Base-by-base conservation (phyloP, 305 asterid species). In the Fraxinus greggii region DNA sequence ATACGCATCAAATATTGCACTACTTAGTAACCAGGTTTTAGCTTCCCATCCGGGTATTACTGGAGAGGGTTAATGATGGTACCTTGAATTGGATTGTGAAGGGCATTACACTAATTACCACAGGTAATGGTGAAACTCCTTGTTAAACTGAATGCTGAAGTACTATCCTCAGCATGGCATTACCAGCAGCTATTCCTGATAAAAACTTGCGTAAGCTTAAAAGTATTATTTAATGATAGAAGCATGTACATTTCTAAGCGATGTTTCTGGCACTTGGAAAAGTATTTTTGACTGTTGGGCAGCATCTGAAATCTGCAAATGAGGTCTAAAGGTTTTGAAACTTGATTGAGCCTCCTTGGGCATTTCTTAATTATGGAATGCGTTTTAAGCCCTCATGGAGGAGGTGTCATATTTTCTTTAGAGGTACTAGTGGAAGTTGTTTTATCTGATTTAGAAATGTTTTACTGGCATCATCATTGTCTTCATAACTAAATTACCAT, bases 1-100 rank as follows among this genome's bases (percentile, higher is more conserved):
- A 3, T 28, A 29, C 17, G 38, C 75, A 28, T 33, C 32, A 15
- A 23, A 10, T 76, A 48, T 76, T 82, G 45, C 76, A 26, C 0
- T 35, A 73, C 76, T 26, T 70, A 24, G 81, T 76, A 35, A 48
- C 42, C 35, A 32, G 40, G 72, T 29, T 75, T 61, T 76, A 76
- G 72, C 45, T 28, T 73, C 31, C 7, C 21, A 29, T 67, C 12
- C 0, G 36, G 38, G 35, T 63, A 63, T 24, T 4, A 63, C 8
- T 63, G 38, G 72, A 65, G 72, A 65, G 29, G 72, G 33, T 23
- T 24, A 65, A 59, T 59, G 69, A 7, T 59, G 69, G 26, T 59
- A 21, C 28, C 8, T 21, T 59, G 69, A 59, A 59, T 59, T 59
- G 69, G 12, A 59, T 19, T 59, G 13, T 59, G 69, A 59, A 21